These are phyloP conservation scores for Mimosa bimucronata DNA, from an alignment of 306 rosid genomes.

Conservation along the genomic window DNA sequence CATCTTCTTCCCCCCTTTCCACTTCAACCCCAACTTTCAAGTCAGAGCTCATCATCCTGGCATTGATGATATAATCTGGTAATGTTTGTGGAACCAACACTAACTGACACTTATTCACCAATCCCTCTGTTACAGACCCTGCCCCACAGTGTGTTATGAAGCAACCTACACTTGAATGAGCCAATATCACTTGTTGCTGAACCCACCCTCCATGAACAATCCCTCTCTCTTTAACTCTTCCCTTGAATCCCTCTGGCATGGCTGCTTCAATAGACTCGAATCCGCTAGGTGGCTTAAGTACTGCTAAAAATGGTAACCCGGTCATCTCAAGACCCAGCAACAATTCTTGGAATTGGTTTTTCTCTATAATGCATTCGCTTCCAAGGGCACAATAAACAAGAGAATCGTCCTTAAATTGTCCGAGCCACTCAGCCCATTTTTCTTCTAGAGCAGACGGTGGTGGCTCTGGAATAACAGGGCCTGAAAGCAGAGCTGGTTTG, in stretches of 20 bases:
- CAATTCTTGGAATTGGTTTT: slow-evolving; percentile 33
- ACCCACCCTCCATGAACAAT: slow-evolving; percentile 58
- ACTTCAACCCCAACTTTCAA: slow-evolving; percentile 55
- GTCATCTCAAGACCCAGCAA: slow-evolving; percentile 45
- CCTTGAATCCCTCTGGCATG: slow-evolving; percentile 40
- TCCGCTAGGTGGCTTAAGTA: slow-evolving; percentile 31
- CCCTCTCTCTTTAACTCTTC: slow-evolving; percentile 44
- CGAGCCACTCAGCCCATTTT: slow-evolving; percentile 37
- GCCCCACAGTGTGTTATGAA: slow-evolving; percentile 77
- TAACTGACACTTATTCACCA: slow-evolving; percentile 50
- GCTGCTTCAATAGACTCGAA: slow-evolving; percentile 41
- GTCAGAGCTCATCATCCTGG: slow-evolving; percentile 42
- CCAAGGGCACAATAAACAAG: slow-evolving; percentile 40
- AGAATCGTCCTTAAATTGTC: slow-evolving; percentile 22
- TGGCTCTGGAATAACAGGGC: slow-evolving; percentile 43
- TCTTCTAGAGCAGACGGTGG: slow-evolving; percentile 13
- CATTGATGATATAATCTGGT: slow-evolving; percentile 46
- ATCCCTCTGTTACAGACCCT: slow-evolving; percentile 57
- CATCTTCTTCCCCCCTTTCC: slow-evolving; percentile 62
- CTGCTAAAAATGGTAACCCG: slow-evolving; percentile 39
- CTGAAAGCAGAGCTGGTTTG: slow-evolving; percentile 42
- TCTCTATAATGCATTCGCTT: slow-evolving; percentile 29
- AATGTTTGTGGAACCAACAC: slow-evolving; percentile 47
- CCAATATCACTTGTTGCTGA: slow-evolving; percentile 61
- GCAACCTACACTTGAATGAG: slow-evolving; percentile 65